Evolutionary conservation across 306 rosid species (phyloP), one percentile per base, ranked within the genome.

Genomic region (Prunus mongolica): DNA sequence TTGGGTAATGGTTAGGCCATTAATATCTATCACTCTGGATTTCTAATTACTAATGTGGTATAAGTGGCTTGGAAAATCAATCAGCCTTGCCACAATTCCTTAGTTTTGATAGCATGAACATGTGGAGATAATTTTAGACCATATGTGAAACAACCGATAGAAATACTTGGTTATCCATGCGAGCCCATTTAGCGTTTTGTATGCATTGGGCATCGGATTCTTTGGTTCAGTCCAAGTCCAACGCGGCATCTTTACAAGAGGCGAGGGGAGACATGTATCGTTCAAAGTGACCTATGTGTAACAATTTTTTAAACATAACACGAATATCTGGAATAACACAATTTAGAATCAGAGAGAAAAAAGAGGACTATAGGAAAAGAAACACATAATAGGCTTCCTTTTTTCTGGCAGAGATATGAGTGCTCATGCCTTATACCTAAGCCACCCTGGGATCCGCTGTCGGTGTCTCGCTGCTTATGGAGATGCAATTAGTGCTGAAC

Each of bases 381-480:
- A 34, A 34, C 38, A 34, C 0, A 1, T 34, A 34, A 8, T 6
- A 6, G 44, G 44, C 44, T 6, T 38, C 6, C 6, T 1, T 38
- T 6, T 38, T 38, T 6, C 44, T 38, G 38, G 70, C 86, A 95
- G 99, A 89, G 88, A 89, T 87, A 95, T 95, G 99, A 86, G 88
- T 82, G 97, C 99, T 46, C 99, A 95, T 86, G 98, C 97, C 79
- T 78, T 95, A 79, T 92, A 97, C 67, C 84, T 92, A 67, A 89
- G 92, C 79, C 99, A 95, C 88, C 99, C 97, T 20, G 98, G 97
- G 76, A 95, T 95, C 69, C 98, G 96, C 52, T 95, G 97, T 69
- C 89, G 97, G 47, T 92, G 93, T 87, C 99, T 95, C 79, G 97
- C 97, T 84, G 97, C 97, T 72, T 91, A 92, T 78, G 99, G 97